Evolutionary conservation across 2,329 filamentous ascomycete species (phyloP).

Genomic region (Emmonsia crescens): DNA sequence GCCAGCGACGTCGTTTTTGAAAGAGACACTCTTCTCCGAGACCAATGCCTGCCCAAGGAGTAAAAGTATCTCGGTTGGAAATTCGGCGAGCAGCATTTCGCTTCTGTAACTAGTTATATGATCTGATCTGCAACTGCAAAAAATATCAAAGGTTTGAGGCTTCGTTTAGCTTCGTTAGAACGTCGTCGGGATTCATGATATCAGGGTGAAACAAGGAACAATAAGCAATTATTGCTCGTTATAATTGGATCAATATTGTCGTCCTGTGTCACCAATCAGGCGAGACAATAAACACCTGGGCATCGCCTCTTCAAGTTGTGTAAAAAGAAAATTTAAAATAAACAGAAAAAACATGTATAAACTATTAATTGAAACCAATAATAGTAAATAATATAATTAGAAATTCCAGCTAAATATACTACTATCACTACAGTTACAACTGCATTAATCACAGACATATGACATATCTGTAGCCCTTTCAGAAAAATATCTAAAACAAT

Average conservation of each 20-base stretch:
- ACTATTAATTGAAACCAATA: not conserved
- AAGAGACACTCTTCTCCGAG: not conserved
- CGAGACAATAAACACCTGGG: no score
- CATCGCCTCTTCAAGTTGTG: no score
- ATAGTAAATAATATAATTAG: not conserved
- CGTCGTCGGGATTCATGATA: no score
- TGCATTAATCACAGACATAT: no score
- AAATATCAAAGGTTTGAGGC: not conserved
- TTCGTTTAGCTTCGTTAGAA: not conserved
- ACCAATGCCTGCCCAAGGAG: not conserved
- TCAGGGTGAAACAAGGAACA: not conserved
- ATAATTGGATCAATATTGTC: no score
- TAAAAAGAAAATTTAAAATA: no score
- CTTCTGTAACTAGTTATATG: not conserved
- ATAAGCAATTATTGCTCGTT: no score
- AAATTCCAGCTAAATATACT: not conserved
- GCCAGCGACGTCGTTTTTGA: not conserved
- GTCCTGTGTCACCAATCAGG: no score
- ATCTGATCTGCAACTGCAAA: not conserved
- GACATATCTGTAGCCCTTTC: no score
- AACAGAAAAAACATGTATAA: no score
- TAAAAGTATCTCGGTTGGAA: not conserved
- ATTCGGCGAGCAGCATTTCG: not conserved
- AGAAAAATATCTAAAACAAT: no score
- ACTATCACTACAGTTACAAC: not conserved